Conservation (phyloP, 192 early-diverging fungal species). For the Backusella psychrophila region DNA sequence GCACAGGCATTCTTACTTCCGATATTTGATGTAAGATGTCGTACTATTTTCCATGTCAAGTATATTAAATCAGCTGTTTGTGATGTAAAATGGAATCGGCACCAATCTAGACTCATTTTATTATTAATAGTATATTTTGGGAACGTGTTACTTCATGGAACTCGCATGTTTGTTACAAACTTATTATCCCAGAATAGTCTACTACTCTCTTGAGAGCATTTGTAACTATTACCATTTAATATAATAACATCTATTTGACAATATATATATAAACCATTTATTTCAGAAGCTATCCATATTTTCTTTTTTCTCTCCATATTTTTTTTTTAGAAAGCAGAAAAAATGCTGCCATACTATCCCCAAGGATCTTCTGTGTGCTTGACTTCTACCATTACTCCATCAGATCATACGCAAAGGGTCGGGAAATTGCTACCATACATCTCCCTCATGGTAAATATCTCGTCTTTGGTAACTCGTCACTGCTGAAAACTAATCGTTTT, state of each 20-base stretch:
- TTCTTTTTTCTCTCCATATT: background rate
- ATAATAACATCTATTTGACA: background rate
- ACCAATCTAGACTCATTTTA: slow-evolving; percentile 3
- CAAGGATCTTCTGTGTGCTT: background rate
- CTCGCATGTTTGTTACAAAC: background rate
- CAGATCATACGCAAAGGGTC: background rate
- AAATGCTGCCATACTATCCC: background rate
- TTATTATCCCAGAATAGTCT: background rate
- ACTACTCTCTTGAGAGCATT: background rate
- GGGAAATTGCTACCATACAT: background rate
- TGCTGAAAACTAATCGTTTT: background rate
- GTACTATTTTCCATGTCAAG: background rate
- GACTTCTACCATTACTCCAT: background rate
- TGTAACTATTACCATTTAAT: background rate
- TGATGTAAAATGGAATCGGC: background rate
- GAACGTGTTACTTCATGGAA: background rate
- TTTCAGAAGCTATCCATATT: background rate
- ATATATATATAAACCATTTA: background rate
- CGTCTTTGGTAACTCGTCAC: background rate
- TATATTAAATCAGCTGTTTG: background rate
- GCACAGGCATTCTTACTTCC: background rate
- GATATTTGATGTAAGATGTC: background rate
- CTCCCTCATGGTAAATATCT: background rate
- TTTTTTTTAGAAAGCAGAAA: background rate
- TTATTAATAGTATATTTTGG: background rate